A percentile compares a stretch with the other conserved stretches of the same genome.
Conservation (phyloP, 148 eudicot species). For the Spergularia bocconei region DNA sequence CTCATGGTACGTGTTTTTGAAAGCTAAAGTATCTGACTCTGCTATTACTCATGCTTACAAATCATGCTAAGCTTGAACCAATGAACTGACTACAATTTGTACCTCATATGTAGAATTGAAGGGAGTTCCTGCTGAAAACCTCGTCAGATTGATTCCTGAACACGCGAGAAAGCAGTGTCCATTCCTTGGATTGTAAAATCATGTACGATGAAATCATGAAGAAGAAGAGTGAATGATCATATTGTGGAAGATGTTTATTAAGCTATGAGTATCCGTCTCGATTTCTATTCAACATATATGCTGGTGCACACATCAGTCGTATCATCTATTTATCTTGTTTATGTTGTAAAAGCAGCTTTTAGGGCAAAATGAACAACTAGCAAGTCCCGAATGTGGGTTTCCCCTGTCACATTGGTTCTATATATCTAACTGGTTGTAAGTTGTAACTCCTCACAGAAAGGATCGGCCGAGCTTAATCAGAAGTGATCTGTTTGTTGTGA, state of each 20-base stretch:
- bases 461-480: slow-evolving; percentile 15
- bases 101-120: slow-evolving; percentile 38
- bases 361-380: slow-evolving; percentile 26
- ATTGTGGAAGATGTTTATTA: slow-evolving; percentile 28
- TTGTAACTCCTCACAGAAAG: slow-evolving; percentile 20
- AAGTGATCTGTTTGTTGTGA: slow-evolving; percentile 26
- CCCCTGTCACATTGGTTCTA: slow-evolving; percentile 17
- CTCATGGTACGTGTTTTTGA: slow-evolving; percentile 38
- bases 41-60: not conserved
- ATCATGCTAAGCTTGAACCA: not conserved
- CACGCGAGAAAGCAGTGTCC: slow-evolving; percentile 63
- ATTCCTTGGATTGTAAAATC: slow-evolving; percentile 37
- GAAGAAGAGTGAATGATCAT: slow-evolving; percentile 13
- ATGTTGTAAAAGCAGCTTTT: slow-evolving; percentile 33
- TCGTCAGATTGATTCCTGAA: slow-evolving; percentile 51
- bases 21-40: not conserved
- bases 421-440: slow-evolving; percentile 28
- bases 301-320: not conserved
- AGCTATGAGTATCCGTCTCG: slow-evolving; percentile 15
- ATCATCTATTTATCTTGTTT: not conserved
- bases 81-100: not conserved
- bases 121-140: slow-evolving; percentile 47
- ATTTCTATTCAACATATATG: slow-evolving; percentile 9
- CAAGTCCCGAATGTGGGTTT: slow-evolving; percentile 14
- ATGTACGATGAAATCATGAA: slow-evolving; percentile 16